A percentile compares a stretch with the other conserved stretches of the same genome.
These are phyloP conservation scores for Dioscorea alata DNA, from an alignment of 106 monocot species.

Conservation along the genomic window DNA sequence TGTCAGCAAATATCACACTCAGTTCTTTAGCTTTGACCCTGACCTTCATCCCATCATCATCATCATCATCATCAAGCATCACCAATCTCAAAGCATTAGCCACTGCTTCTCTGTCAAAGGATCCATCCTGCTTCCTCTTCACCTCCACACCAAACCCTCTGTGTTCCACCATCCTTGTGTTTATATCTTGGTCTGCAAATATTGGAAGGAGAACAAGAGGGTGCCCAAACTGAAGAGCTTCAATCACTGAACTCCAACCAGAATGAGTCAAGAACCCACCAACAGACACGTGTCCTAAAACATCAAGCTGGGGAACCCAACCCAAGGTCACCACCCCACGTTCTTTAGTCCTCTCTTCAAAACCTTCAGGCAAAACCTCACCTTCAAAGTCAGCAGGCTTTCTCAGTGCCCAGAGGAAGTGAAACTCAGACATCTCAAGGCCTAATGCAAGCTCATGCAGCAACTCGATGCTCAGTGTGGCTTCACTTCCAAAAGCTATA, in stretches of 20 bases:
- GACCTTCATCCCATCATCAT: not conserved
- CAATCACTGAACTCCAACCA: constrained; percentile 25
- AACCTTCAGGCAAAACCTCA: constrained; percentile 20
- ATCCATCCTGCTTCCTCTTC: constrained; percentile 9
- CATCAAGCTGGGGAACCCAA: constrained; percentile 25
- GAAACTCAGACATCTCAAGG: constrained; percentile 19
- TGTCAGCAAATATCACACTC: not conserved
- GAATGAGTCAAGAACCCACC: constrained; percentile 28
- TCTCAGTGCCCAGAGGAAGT: constrained; percentile 34
- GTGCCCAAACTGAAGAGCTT: constrained; percentile 5
- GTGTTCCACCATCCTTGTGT: constrained; percentile 4
- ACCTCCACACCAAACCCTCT: constrained; percentile 12
- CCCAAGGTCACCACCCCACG: constrained; percentile 13
- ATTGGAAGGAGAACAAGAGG: constrained; percentile 18
- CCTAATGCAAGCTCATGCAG: constrained; percentile 27
- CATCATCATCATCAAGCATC: constrained; percentile 13
- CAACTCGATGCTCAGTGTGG: constrained; percentile 8
- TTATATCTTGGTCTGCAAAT: constrained; percentile 20
- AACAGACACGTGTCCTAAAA: constrained; percentile 22
- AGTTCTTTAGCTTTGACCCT: not conserved
- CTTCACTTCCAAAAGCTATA: constrained; percentile 28
- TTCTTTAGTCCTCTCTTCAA: constrained; percentile 9
- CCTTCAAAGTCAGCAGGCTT: not conserved
- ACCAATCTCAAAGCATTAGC: constrained; percentile 10
- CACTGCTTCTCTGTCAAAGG: constrained; percentile 9